A percentile compares a stretch with the other conserved stretches of the same genome.
Evolutionary conservation across 257 asterid genomes (phyloP).

Genomic region (Solanum pinnatisectum): DNA sequence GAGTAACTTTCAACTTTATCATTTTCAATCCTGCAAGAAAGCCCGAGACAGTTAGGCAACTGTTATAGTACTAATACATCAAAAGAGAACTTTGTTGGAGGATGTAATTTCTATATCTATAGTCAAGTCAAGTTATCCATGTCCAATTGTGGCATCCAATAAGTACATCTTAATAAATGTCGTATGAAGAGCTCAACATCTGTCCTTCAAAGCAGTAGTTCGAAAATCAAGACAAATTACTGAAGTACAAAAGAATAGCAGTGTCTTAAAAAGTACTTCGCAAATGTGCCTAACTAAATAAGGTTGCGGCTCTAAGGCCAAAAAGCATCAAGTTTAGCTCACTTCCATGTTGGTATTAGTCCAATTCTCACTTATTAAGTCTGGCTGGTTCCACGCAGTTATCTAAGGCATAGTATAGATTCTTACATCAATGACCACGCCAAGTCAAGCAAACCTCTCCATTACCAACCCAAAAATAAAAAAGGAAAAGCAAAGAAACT

Average conservation of each 20-base stretch:
- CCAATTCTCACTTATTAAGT: background rate
- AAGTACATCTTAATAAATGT: background rate
- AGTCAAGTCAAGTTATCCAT: background rate
- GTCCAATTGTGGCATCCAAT: background rate
- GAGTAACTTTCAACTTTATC: conserved; percentile 90
- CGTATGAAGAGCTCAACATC: background rate
- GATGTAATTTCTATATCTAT: background rate
- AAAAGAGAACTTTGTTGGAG: background rate
- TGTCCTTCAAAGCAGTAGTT: background rate
- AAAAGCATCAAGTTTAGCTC: background rate
- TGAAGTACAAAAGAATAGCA: background rate
- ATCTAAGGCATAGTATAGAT: background rate
- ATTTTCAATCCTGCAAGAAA: conserved; percentile 72
- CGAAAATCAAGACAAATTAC: background rate
- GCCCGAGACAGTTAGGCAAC: background rate
- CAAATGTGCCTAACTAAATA: background rate
- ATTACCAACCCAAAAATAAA: background rate
- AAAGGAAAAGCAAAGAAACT: background rate
- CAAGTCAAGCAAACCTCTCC: background rate
- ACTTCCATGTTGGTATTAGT: background rate
- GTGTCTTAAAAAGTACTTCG: background rate
- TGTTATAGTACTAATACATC: background rate
- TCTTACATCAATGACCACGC: background rate
- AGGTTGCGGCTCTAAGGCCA: background rate
- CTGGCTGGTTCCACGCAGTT: background rate